Evolutionary conservation across 1,284 basidiomycete genomes (phyloP), one percentile per base, ranked within the genome.

Genomic region (Pascua guehoae): DNA sequence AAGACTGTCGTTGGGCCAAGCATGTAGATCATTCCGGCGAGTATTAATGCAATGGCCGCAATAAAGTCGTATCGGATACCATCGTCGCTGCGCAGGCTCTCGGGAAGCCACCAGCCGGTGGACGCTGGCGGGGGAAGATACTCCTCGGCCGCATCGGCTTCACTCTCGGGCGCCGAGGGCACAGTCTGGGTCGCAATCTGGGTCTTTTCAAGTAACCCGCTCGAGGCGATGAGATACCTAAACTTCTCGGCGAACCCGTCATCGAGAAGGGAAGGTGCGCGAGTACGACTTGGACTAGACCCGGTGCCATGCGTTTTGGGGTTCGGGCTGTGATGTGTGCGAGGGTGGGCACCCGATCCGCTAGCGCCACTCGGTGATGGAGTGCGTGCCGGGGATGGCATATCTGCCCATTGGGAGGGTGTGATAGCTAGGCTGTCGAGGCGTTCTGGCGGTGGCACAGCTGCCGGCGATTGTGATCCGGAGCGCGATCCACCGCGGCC

Each of bases 221-320:
- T 68, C 8, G 72, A 68, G 18, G 70, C 73, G 11, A 75, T 65
- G 36, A 71, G 59, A 53, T 73, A 75, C 53, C 69, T 70, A 67
- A 75, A 75, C 18, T 61, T 58, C 51, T 74, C 73, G 8, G 68
- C 66, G 49, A 73, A 75, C 5, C 57, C 62, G 32, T 64, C 61
- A 14, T 58, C 51, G 3, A 32, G 24, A 32, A 32, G 24, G 24
- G 24, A 32, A 32, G 24, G 24, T 7, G 24, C 3, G 24, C 24
- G 24, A 32, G 24, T 32, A 7, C 24, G 24, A 32, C 24, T 32
- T 32, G 24, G 24, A 7, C 24, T 32, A 7, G 24, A 32, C 3
- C 24, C 24, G 24, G 24, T 3, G 24, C 4, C 24, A 32, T 32
- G n/a, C n/a, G n/a, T n/a, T n/a, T n/a, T 32, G 24, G 24, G 24